Conservation (phyloP, 345 rosid genomes). For the Nasturtium officinale region DNA sequence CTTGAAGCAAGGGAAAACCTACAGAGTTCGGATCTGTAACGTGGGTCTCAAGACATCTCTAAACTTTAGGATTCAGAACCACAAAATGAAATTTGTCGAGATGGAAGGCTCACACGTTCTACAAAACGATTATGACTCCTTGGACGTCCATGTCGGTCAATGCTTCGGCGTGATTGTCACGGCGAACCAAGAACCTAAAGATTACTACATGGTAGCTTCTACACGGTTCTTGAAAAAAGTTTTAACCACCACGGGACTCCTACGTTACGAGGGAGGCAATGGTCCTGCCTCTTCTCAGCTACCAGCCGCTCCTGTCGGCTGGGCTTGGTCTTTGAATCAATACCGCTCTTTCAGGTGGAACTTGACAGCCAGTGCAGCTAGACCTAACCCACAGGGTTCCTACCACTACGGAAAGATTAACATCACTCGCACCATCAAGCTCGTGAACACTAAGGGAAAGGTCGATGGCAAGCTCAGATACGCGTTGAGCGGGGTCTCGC, state of each 20-base stretch:
- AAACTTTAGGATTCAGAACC: conserved; percentile 67
- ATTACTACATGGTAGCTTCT: conserved; percentile 68
- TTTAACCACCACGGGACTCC: conserved; percentile 43
- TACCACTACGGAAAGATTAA: conserved; percentile 69
- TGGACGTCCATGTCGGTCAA: conserved; percentile 68
- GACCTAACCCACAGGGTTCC: conserved; percentile 86
- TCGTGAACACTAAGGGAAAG: conserved; percentile 49
- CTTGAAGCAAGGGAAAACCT: conserved; percentile 58
- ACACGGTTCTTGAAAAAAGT: conserved; percentile 51
- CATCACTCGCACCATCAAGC: conserved; percentile 65
- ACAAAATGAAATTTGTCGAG: conserved; percentile 65
- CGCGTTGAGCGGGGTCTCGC: conserved; percentile 63
- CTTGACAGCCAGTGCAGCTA: conserved; percentile 73
- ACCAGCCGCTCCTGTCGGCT: conserved; percentile 58
- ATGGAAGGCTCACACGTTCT: conserved; percentile 75
- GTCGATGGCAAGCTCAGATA: conserved; percentile 57
- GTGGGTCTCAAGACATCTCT: conserved; percentile 59
- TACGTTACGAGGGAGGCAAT: conserved; percentile 52
- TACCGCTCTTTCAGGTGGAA: conserved; percentile 79
- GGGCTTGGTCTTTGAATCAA: conserved; percentile 80
- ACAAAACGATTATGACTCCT: conserved; percentile 63
- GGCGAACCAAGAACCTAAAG: conserved; percentile 56
- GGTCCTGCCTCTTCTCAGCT: conserved; percentile 52
- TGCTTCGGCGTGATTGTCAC: conserved; percentile 54
- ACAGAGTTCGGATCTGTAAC: conserved; percentile 66